Evolutionary conservation across 495 filamentous ascomycete genomes (phyloP), one percentile per base, ranked within the genome.

Genomic region (Tetracladium setigerum): DNA sequence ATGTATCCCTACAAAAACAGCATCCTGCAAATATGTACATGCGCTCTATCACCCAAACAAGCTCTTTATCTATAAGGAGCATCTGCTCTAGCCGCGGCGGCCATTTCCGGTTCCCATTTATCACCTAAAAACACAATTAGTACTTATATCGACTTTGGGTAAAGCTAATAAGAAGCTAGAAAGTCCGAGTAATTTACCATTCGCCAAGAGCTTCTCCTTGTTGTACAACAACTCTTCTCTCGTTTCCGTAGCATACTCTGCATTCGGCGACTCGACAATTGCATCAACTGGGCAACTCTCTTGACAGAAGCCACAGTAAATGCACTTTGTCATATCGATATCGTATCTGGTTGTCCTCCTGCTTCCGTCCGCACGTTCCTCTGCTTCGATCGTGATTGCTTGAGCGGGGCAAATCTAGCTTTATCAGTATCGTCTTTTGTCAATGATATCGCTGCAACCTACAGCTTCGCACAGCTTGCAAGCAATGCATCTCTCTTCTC

Each of bases 261-360:
- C 91, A 62, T 98, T 98, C 50, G 94, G 89, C 14, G 84, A 86
- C 67, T 95, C 90, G 36, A 98, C 92, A 65, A 98, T 97, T 31
- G 92, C 92, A 68, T 98, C 92, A 27, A 97, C 92, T 24, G 92
- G 92, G 69, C 92, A 98, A 54, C 87, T 94, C 74, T 98, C 92
- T 71, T 98, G 92, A 77, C 92, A 98, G 74, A 94, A 94, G 12
- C 92, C 92, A 64, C 92, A 98, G 77, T 97, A 98, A 65, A 98
- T 98, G 70, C 92, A 98, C 75, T 98, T 98, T 62, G 92, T 97
- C 92, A 98, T 98, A 74, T 98, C 92, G 65, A 98, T 95, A 70
- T 98, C 92, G 70, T 98, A 98, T 62, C 90, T 81, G 42, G 91
- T 95, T 39, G 92, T 98, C 59, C 92, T 79, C 61, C 92, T 78